These are phyloP conservation scores for Phytophthora crassamura DNA, from an alignment of 352 stramenopile genomes.

Conservation along the genomic window DNA sequence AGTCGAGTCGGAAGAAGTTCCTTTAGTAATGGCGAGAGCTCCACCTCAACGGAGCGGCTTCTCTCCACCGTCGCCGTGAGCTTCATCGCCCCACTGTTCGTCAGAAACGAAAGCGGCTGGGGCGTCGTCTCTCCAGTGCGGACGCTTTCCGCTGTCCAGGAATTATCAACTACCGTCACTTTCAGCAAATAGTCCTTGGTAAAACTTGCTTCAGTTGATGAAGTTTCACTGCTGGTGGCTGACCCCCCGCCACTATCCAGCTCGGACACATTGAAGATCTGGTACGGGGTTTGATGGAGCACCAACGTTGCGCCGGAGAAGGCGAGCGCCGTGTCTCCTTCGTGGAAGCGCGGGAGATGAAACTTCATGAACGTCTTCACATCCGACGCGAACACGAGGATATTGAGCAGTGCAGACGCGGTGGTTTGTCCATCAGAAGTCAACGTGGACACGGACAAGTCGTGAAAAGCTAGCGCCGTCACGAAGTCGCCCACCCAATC, in stretches of 20 bases:
- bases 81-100: conserved; percentile 33
- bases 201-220: conserved; percentile 35
- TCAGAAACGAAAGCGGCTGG: conserved; percentile 32
- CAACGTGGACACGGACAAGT: conserved; percentile 47
- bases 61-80: conserved; percentile 54
- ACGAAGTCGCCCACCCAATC: conserved; percentile 66
- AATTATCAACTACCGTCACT: conserved; percentile 58
- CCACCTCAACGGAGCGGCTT: conserved; percentile 52
- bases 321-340: conserved; percentile 46
- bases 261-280: conserved; percentile 63
- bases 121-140: conserved; percentile 7
- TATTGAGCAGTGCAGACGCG: conserved; percentile 35
- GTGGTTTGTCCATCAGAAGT: conserved; percentile 15
- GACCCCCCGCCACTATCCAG: conserved; percentile 10
- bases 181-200: conserved; percentile 52
- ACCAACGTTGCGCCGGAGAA: conserved; percentile 47
- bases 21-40: conserved; percentile 56
- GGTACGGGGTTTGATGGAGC: conserved; percentile 72
- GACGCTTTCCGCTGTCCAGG: conserved; percentile 49
- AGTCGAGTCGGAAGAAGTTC: conserved; percentile 47
- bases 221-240: conserved; percentile 1
- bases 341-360: conserved; percentile 58
- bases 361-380: conserved; percentile 73
- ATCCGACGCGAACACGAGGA: conserved; percentile 57
- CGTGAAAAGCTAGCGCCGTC: conserved; percentile 59